Conservation (phyloP, 805 yeast species). For the Wickerhamiella musiphila region DNA sequence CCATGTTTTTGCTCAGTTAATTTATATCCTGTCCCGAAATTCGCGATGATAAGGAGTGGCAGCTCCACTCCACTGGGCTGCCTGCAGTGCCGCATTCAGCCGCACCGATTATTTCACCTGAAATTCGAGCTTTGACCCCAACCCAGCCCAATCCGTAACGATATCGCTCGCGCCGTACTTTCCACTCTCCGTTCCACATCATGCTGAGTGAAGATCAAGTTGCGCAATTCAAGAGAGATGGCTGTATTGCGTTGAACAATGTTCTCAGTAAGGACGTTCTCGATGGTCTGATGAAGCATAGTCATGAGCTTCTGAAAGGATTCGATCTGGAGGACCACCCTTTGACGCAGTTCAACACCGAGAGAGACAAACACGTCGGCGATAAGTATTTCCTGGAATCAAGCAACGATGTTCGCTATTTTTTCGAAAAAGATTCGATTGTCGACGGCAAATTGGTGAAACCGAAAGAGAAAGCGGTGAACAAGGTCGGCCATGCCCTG, state of each 20-base stretch:
- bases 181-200: too few species aligned
- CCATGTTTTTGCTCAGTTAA: too few species aligned
- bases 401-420: constrained; percentile 48
- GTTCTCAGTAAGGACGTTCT: constrained; percentile 33
- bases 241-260: constrained; percentile 41
- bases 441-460: constrained; percentile 31
- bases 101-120: too few species aligned
- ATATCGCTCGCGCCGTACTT: too few species aligned
- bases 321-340: constrained; percentile 47
- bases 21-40: too few species aligned
- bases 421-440: constrained; percentile 58
- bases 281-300: constrained; percentile 24
- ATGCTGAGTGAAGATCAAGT: constrained; percentile 31
- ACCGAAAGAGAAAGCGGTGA: constrained; percentile 41
- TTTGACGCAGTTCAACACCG: constrained; percentile 49
- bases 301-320: constrained; percentile 29
- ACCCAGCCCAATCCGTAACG: too few species aligned
- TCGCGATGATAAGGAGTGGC: too few species aligned
- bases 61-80: too few species aligned
- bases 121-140: too few species aligned
- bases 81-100: too few species aligned
- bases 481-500: constrained; percentile 66
- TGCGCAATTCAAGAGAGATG: constrained; percentile 31
- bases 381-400: constrained; percentile 56
- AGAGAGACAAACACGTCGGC: constrained; percentile 42